These are phyloP conservation scores for Schizonepeta tenuifolia DNA, from an alignment of 257 asterid genomes.

Conservation along the genomic window DNA sequence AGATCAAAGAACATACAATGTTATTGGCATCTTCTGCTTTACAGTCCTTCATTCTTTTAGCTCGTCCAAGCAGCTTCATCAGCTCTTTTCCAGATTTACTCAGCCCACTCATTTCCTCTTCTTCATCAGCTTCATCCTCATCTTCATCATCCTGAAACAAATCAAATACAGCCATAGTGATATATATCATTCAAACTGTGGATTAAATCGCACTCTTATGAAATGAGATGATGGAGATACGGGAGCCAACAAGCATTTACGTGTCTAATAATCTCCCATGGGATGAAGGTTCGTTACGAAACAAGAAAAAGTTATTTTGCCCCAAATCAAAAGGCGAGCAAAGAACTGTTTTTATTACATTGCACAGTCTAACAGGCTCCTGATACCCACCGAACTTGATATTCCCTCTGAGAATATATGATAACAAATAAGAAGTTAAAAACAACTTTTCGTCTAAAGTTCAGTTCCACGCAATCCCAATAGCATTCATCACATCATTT, in stretches of 20 bases:
- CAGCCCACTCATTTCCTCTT: conserved; percentile 67
- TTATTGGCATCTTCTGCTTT: conserved; percentile 77
- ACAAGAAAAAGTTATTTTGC: neutral
- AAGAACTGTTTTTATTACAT: neutral
- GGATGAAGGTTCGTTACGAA: neutral
- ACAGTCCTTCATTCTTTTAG: conserved; percentile 83
- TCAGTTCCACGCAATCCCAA: neutral
- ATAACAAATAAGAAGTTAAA: neutral
- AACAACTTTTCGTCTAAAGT: neutral
- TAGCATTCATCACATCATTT: too few species aligned
- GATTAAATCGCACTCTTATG: conserved; percentile 25
- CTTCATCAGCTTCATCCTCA: conserved; percentile 70
- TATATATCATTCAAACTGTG: neutral
- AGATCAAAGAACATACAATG: conserved; percentile 50
- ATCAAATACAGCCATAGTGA: conserved; percentile 14
- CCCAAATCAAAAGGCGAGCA: neutral
- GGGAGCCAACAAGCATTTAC: conserved; percentile 5
- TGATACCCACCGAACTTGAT: neutral
- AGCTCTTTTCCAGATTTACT: conserved; percentile 98
- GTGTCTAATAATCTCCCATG: neutral
- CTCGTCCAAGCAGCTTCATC: conserved; percentile 85
- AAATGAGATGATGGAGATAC: conserved; percentile 5
- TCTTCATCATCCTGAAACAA: conserved; percentile 77
- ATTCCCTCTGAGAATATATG: neutral
- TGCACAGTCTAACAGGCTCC: neutral